Base-by-base conservation (phyloP, 1,284 basidiomycete species). In the Tremellales sp. region DNA sequence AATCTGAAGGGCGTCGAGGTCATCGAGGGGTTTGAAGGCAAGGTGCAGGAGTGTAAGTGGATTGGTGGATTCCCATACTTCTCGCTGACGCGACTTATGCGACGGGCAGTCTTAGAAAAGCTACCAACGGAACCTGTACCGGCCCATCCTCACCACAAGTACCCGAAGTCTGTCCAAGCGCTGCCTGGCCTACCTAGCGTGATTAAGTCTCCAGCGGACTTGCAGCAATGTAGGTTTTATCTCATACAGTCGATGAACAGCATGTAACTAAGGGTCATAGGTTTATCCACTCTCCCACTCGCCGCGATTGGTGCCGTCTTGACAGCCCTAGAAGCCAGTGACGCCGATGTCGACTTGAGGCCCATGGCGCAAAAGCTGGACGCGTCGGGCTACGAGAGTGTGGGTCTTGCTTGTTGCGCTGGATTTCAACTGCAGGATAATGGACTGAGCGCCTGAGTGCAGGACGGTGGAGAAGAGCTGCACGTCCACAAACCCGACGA, bases 61-160 rank as follows among this genome's bases (percentile, higher is more conserved):
- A 1, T 16, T 35, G 29, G 12, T 34, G 14, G 38, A 10, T 31
- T 31, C 29, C 29, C 22, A 21, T n/a, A 13, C 35, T 37, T 9
- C 19, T 37, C 35, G 9, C 9, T 13, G 10, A 9, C 9, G 10
- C 10, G 10, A 37, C 18, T 5, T 14, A 24, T 7, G 18, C 42
- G 18, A 18, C 4, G n/a, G 22, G 40, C 52, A 60, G 58, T 50
- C 50, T 26, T 58, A 13, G 40, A 42, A 26, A 43, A 28, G 19
- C 50, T 70, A 22, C 68, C 70, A 22, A 43, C 40, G 5, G 59
- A 66, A 32, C 58, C 66, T 16, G 47, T 73, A 47, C 45, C 53
- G 24, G 60, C 71, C 40, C 67, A 71, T 53, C 71, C 71, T 10
- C 55, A 55, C 40, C 60, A 66, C 55, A 72, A 70, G 51, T 73